These are phyloP conservation scores for Arthrinium puccinioides DNA, from an alignment of 2,329 filamentous ascomycete species.

Conservation along the genomic window DNA sequence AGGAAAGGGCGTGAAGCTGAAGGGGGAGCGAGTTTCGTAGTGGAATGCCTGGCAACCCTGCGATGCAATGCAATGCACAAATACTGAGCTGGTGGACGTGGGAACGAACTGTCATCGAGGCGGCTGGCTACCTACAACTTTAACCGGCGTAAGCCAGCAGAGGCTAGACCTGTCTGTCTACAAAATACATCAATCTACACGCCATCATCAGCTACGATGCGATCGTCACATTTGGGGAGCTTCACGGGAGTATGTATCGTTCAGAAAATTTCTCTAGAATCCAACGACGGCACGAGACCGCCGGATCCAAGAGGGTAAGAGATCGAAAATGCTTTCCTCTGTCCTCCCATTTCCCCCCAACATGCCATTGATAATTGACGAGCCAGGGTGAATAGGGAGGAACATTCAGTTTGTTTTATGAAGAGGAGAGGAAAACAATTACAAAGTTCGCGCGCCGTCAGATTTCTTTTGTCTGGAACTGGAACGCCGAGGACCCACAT, in stretches of 20 bases:
- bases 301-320: slow-evolving; percentile 51
- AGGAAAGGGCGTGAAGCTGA: no score
- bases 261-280: slow-evolving; percentile 25
- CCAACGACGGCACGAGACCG: slow-evolving; percentile 18
- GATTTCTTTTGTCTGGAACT: slow-evolving; percentile 6
- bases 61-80: background rate
- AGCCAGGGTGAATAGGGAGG: slow-evolving; percentile 63
- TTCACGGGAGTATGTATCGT: slow-evolving; percentile 25
- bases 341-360: slow-evolving; percentile 63
- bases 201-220: no score
- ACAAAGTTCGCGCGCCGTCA: slow-evolving; percentile 2
- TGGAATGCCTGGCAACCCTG: no score
- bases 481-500: slow-evolving; percentile 1
- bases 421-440: slow-evolving; percentile 15
- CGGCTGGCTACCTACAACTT: no score
- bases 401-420: slow-evolving; percentile 33
- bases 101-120: no score
- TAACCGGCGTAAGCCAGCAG: no score
- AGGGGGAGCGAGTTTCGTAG: no score
- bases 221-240: background rate
- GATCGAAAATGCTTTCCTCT: slow-evolving; percentile 44
- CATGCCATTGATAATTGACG: slow-evolving; percentile 44
- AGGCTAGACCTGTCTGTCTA: no score
- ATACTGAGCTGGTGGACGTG: no score
- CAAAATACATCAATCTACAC: no score